Conservation (phyloP, 257 asterid genomes). For the Nicotiana otophora region DNA sequence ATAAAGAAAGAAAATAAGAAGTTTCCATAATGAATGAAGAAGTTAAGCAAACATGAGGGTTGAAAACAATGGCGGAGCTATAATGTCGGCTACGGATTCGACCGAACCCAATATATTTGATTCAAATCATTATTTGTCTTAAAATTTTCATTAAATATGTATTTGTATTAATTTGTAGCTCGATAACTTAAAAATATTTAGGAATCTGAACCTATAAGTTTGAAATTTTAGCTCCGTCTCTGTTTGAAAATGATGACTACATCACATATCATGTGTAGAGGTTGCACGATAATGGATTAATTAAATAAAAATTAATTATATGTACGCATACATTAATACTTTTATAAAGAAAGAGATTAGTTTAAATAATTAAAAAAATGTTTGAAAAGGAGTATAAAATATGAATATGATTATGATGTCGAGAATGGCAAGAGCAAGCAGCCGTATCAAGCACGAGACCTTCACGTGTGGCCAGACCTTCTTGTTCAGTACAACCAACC, state of each 20-base stretch:
- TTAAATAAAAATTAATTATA: background rate
- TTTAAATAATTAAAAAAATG: background rate
- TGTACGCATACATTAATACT: constrained; percentile 8
- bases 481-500: constrained; percentile 26
- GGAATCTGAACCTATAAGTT: no score
- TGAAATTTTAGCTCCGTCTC: no score
- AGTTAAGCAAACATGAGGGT: background rate
- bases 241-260: background rate
- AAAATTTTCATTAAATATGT: no score
- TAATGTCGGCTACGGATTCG: no score
- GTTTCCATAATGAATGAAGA: background rate
- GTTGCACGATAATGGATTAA: background rate
- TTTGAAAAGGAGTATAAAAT: background rate
- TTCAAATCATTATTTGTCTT: no score
- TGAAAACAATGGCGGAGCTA: background rate
- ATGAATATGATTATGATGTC: constrained; percentile 14
- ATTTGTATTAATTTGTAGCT: no score
- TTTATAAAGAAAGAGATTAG: background rate
- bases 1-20: background rate
- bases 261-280: background rate
- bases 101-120: no score
- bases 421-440: constrained; percentile 19
- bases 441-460: constrained; percentile 33
- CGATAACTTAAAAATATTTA: no score
- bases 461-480: constrained; percentile 64